phyloP scores from a whole-genome alignment of 352 stramenopile genomes.

The Elongisporangium anandrum region DNA sequence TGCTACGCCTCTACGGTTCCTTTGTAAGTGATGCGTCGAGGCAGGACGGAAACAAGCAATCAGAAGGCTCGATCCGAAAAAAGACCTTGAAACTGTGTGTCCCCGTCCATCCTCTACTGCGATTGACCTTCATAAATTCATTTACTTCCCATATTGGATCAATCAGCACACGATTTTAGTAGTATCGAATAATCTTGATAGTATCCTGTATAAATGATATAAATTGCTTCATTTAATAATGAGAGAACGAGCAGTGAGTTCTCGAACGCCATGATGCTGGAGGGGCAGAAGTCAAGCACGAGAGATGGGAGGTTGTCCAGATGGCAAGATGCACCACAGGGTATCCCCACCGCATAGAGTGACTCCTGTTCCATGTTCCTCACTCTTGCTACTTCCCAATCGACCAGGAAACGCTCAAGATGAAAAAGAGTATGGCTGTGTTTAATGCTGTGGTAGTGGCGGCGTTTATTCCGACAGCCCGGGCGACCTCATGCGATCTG shows the following conservation, averaged over 20 bases:
- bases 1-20: background rate
- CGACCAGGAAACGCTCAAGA: background rate
- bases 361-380: no score
- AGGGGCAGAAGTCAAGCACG: background rate
- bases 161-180: no score
- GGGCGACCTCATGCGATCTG: conserved; percentile 21
- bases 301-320: background rate
- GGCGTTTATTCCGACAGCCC: background rate
- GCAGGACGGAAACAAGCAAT: background rate
- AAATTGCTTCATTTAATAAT: background rate
- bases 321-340: background rate
- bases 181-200: no score
- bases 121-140: background rate
- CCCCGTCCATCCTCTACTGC: background rate
- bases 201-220: background rate
- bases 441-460: background rate
- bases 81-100: background rate
- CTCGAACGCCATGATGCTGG: background rate
- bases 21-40: background rate
- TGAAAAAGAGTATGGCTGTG: background rate
- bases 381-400: background rate
- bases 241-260: no score
- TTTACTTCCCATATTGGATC: no score
- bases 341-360: background rate
- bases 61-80: background rate